Conservation (phyloP, 1,139 yeast species). For the Yarrowia galli region DNA sequence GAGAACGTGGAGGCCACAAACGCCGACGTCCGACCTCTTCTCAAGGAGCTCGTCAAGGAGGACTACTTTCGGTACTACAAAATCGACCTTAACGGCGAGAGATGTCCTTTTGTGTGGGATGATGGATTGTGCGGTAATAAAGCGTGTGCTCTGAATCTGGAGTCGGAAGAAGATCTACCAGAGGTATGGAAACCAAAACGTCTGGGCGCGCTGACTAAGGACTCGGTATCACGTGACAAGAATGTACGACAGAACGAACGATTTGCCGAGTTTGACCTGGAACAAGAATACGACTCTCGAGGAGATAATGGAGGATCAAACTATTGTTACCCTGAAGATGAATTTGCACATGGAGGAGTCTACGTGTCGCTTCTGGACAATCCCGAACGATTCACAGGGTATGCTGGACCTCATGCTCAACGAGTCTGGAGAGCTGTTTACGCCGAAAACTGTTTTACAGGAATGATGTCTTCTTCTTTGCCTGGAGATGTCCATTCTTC, state of each 20-base stretch:
- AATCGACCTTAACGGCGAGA: constrained; percentile 76
- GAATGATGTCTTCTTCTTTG: constrained; percentile 2
- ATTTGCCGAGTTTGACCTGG: constrained; percentile 43
- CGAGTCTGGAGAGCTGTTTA: constrained; percentile 95
- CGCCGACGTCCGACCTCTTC: constrained; percentile 58
- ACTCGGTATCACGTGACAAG: constrained; percentile 52
- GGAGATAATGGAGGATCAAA: constrained; percentile 48
- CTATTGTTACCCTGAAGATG: constrained; percentile 70
- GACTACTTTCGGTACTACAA: constrained; percentile 79
- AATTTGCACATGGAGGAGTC: constrained; percentile 60
- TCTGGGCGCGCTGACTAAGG: constrained; percentile 65
- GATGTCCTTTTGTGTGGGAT: constrained; percentile 88
- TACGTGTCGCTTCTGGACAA: constrained; percentile 85
- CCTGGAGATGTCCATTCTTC: constrained; percentile 9
- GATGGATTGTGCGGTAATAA: constrained; percentile 89
- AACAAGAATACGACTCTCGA: constrained; percentile 43
- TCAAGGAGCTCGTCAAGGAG: constrained; percentile 60
- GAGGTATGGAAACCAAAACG: constrained; percentile 77
- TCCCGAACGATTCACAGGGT: constrained; percentile 97
- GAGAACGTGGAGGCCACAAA: constrained; percentile 62
- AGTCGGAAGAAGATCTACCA: constrained; percentile 64
- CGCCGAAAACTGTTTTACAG: constrained; percentile 80
- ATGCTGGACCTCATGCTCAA: constrained; percentile 89
- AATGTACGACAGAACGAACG: constrained; percentile 49
- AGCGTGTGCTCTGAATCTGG: constrained; percentile 90